These are phyloP conservation scores for Epichloe uncinata DNA, from an alignment of 2,329 filamentous ascomycete species.

Conservation along the genomic window DNA sequence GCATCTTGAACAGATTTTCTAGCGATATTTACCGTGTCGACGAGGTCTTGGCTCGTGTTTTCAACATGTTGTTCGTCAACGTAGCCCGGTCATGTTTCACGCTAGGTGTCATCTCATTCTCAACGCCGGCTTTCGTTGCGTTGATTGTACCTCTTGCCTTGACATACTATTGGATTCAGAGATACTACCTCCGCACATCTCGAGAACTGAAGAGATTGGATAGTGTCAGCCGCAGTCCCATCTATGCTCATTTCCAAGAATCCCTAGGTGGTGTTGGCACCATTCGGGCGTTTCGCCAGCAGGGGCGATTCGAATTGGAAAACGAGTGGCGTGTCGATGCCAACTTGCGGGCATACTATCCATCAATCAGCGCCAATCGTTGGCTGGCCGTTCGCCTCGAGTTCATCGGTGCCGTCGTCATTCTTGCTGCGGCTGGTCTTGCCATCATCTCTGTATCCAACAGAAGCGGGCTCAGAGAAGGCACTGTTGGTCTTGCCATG, in stretches of 20 bases:
- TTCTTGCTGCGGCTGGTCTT: slow-evolving; percentile 72
- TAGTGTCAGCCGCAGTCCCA: slow-evolving; percentile 87
- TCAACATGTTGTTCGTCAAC: slow-evolving; percentile 91
- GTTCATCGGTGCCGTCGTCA: slow-evolving; percentile 90
- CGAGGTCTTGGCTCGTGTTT: slow-evolving; percentile 87
- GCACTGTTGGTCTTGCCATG: slow-evolving; percentile 85
- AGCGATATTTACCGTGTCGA: slow-evolving; percentile 73
- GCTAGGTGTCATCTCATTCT: slow-evolving; percentile 67
- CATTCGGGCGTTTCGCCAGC: slow-evolving; percentile 87
- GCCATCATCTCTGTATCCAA: slow-evolving; percentile 66
- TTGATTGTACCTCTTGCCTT: slow-evolving; percentile 69
- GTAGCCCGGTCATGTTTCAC: slow-evolving; percentile 67
- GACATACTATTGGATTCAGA: slow-evolving; percentile 85
- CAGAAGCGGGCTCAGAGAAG: slow-evolving; percentile 49
- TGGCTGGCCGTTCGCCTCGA: slow-evolving; percentile 94
- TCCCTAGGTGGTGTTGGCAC: slow-evolving; percentile 88
- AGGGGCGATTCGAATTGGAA: slow-evolving; percentile 75
- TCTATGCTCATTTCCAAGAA: slow-evolving; percentile 98
- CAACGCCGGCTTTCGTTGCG: slow-evolving; percentile 67
- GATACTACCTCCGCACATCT: slow-evolving; percentile 92
- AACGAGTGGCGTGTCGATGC: slow-evolving; percentile 97
- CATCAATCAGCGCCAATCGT: slow-evolving; percentile 83
- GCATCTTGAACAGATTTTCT: slow-evolving; percentile 93
- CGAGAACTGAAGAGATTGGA: slow-evolving; percentile 93
- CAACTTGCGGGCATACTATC: slow-evolving; percentile 88